A percentile compares a stretch with the other conserved stretches of the same genome.
Evolutionary conservation across 805 yeast genomes (phyloP).

Genomic region (Naumovozyma castellii): DNA sequence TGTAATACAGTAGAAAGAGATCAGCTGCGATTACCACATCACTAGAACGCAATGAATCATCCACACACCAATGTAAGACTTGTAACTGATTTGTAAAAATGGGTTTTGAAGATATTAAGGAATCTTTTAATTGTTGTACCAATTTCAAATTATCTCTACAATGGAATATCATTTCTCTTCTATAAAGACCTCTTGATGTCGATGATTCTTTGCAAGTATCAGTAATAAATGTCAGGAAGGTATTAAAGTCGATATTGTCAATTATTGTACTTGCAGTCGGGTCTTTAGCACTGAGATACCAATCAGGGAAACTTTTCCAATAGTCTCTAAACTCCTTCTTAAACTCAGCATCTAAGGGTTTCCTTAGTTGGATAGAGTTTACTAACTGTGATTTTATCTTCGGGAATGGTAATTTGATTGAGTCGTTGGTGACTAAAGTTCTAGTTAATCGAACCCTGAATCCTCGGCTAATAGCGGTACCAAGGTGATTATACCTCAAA

Average conservation of each 20-base stretch:
- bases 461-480: no score
- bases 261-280: background rate
- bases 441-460: background rate
- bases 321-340: constrained; percentile 3
- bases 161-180: constrained; percentile 7
- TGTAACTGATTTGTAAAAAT: background rate
- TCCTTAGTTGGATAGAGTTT: background rate
- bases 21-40: constrained; percentile 19
- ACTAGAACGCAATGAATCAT: constrained; percentile 9
- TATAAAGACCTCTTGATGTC: constrained; percentile 6
- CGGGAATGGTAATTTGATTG: background rate
- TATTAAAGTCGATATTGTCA: background rate
- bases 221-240: constrained; percentile 1
- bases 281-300: no score
- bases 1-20: constrained; percentile 14
- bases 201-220: constrained; percentile 1
- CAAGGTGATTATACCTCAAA: no score
- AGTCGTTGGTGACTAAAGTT: background rate
- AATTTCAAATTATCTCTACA: background rate
- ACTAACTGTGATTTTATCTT: background rate
- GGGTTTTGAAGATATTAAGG: background rate
- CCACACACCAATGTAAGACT: constrained; percentile 12
- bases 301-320: constrained; percentile 1
- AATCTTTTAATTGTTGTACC: background rate
- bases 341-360: background rate